Evolutionary conservation across 2,329 filamentous ascomycete genomes (phyloP).

Genomic region (Cercospora sp.): DNA sequence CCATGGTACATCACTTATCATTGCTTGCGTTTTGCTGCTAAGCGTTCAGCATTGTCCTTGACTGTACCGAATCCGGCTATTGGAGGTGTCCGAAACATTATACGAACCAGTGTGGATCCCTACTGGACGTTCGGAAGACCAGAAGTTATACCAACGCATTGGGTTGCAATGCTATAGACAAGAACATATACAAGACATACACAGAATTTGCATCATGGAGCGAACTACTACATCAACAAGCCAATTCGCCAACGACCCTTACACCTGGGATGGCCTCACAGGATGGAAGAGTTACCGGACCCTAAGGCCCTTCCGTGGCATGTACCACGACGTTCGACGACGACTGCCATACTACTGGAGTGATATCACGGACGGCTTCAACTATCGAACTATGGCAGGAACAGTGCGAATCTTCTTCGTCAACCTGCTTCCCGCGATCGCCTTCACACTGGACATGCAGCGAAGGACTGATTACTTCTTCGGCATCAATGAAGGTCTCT

Average conservation of each 20-base stretch:
- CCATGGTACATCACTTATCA: background rate
- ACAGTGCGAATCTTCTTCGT: slow-evolving; percentile 62
- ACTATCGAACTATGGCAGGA: slow-evolving; percentile 57
- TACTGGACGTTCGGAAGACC: background rate
- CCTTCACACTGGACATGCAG: slow-evolving; percentile 61
- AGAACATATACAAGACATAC: background rate
- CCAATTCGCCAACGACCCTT: slow-evolving; percentile 38
- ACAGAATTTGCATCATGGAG: slow-evolving; percentile 6
- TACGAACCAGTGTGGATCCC: background rate
- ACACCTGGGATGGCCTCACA: slow-evolving; percentile 40
- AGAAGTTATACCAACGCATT: background rate
- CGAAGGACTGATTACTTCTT: slow-evolving; percentile 55
- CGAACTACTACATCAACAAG: slow-evolving; percentile 8
- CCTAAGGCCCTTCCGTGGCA: slow-evolving; percentile 52
- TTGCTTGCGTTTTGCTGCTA: background rate
- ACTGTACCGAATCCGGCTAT: background rate
- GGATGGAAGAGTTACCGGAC: slow-evolving; percentile 42
- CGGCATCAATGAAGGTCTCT: slow-evolving; percentile 59
- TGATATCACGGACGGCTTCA: slow-evolving; percentile 57
- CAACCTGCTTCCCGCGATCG: slow-evolving; percentile 59
- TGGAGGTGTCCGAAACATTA: background rate
- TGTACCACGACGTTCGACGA: slow-evolving; percentile 57
- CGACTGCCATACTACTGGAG: slow-evolving; percentile 58
- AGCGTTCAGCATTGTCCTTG: slow-evolving; percentile 1
- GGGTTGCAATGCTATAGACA: background rate